These are phyloP conservation scores for Paraphaeosphaeria sporulosa DNA, from an alignment of 2,329 filamentous ascomycete species.

Conservation along the genomic window DNA sequence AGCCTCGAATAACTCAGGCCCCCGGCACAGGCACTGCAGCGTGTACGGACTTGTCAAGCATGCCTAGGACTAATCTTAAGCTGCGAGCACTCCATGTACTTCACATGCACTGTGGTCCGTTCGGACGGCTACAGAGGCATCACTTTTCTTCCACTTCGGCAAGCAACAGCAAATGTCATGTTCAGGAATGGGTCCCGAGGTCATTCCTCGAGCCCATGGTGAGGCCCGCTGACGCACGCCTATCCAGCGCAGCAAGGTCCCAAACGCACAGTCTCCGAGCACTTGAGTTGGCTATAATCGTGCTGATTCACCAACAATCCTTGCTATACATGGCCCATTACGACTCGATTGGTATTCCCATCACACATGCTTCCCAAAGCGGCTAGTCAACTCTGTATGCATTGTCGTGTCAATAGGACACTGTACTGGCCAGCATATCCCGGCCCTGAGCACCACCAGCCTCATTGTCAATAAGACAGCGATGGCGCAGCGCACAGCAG, in stretches of 20 bases:
- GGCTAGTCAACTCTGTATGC: constrained; percentile 3
- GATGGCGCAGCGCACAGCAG: background rate
- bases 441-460: background rate
- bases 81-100: background rate
- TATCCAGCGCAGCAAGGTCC: background rate
- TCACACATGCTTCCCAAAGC: background rate
- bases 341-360: background rate
- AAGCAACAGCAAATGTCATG: background rate
- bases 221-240: constrained; percentile 8
- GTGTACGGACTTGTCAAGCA: constrained; percentile 1
- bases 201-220: background rate
- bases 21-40: background rate
- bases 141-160: background rate
- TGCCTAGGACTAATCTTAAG: constrained; percentile 13
- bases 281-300: background rate
- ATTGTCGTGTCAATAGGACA: background rate
- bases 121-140: background rate
- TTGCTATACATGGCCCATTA: constrained; percentile 1
- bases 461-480: constrained; percentile 8
- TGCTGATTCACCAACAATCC: constrained; percentile 1
- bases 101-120: constrained; percentile 56
- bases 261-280: background rate
- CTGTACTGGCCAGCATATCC: constrained; percentile 6
- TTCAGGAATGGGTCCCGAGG: background rate
- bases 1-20: background rate